Evolutionary conservation across 129 eudicot species (phyloP).

Genomic region (Flaveria robusta): DNA sequence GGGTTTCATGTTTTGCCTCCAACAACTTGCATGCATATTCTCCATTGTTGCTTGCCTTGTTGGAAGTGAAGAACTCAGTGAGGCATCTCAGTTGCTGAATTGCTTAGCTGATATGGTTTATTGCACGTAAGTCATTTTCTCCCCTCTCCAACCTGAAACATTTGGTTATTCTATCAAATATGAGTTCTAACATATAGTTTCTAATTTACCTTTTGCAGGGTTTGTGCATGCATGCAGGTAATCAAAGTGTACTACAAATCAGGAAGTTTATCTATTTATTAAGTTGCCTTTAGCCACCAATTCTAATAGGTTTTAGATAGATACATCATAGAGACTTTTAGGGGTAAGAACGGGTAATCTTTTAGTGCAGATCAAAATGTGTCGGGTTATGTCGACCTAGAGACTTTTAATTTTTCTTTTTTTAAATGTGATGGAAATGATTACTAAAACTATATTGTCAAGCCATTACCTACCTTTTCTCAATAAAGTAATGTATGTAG

Average conservation of each 20-base stretch:
- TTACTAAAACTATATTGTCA: background rate
- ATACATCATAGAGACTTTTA: background rate
- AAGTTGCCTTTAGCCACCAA: background rate
- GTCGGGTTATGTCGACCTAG: background rate
- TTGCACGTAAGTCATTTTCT: conserved; percentile 75
- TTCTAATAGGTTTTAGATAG: background rate
- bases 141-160: background rate
- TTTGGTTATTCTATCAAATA: background rate
- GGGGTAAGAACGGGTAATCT: too few species aligned
- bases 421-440: background rate
- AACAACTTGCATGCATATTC: conserved; percentile 92
- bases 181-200: conserved; percentile 30
- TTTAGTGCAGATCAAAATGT: too few species aligned
- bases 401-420: too few species aligned
- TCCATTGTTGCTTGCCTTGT: conserved; percentile 81
- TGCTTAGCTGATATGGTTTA: conserved; percentile 90
- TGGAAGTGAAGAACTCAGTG: conserved; percentile 80
- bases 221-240: conserved; percentile 98
- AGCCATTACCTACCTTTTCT: background rate
- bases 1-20: conserved; percentile 99
- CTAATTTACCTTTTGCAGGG: conserved; percentile 58
- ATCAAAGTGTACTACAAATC: background rate
- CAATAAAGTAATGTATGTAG: background rate
- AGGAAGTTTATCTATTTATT: background rate
- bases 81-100: conserved; percentile 82